Base-by-base conservation (phyloP, 768 basidiomycete species). In the Mycena sanguinolenta region DNA sequence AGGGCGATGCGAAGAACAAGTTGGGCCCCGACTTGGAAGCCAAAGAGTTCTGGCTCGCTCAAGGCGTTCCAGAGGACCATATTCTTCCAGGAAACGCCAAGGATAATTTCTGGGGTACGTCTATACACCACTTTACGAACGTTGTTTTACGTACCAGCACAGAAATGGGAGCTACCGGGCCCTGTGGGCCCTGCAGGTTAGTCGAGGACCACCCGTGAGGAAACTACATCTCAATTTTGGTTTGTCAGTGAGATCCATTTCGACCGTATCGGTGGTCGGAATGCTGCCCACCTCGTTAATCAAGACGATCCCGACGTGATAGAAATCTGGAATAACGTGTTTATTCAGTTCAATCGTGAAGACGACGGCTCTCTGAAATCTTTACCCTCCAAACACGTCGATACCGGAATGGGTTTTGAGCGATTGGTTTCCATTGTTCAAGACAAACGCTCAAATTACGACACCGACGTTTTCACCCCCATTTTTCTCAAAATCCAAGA, bases 251-350 rank as follows among this genome's bases (percentile, higher is more conserved):
- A 99, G 82, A 93, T 99, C 71, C 98, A 99, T 81, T 97, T 89
- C 77, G 98, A 99, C 81, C 93, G 96, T 50, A 95, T 99, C 72
- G 98, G 98, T n/a, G 95, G 93, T n/a, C 90, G 98, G 58, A 95
- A 98, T 77, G 97, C 96, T 60, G 89, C 96, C 8, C 86, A 91
- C 75, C 90, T 98, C 55, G 98, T 99, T 74, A 99, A 99, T 80
- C 87, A 91, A 75, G 98, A 99, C 79, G 98, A 99, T 77, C 96
- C 98, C 2, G 92, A 97, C 72, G 98, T 99, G 10, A 88, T 99
- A 67, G 96, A 97, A 81, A 97, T 99, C 74, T 99, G 98, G 98
- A 99, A 99, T 85, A 98, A 98, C 79, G 98, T 99, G 65, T 99
- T 98, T 79, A 99, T 99, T 78, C 97, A 98, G 77, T 99, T 94